These are phyloP conservation scores for Xylariaceae sp. DNA, from an alignment of 2,329 filamentous ascomycete species.

Conservation along the genomic window DNA sequence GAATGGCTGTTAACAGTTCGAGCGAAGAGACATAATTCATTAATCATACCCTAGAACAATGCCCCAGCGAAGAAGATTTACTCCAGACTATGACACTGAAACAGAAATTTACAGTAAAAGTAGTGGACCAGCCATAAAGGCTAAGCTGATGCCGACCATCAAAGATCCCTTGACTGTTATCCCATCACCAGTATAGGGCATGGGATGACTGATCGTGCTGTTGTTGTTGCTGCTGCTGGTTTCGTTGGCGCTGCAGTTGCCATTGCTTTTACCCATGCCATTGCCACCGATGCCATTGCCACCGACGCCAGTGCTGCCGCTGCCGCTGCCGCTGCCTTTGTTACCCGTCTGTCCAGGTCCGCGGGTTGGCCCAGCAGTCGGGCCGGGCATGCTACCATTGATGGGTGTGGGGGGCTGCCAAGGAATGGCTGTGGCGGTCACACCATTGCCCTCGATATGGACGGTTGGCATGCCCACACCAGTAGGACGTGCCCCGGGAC, in stretches of 20 bases:
- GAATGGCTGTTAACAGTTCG: neutral
- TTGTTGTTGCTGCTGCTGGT: conserved; percentile 19
- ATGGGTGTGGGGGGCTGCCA: conserved; percentile 18
- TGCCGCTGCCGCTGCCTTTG: neutral
- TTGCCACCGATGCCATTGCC: neutral
- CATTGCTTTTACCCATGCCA: too few species aligned
- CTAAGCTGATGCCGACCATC: conserved; percentile 27
- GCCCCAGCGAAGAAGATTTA: conserved; percentile 3
- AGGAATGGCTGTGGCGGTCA: conserved; percentile 32
- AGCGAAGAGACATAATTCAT: conserved; percentile 20
- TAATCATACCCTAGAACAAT: conserved; percentile 23
- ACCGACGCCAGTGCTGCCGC: neutral
- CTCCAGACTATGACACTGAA: neutral
- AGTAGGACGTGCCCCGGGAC: conserved; percentile 34
- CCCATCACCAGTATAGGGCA: conserved; percentile 26
- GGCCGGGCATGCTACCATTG: conserved; percentile 3
- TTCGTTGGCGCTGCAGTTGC: neutral
- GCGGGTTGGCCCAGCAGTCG: conserved; percentile 7
- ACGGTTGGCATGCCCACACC: conserved; percentile 27
- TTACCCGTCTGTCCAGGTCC: neutral
- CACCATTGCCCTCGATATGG: conserved; percentile 35
- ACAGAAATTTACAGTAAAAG: conserved; percentile 27
- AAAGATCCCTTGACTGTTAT: conserved; percentile 30
- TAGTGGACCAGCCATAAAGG: conserved; percentile 29
- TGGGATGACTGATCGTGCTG: conserved; percentile 18